phyloP scores from a whole-genome alignment of 2,329 filamentous ascomycete genomes.

The Lasiodiplodia sp. region DNA sequence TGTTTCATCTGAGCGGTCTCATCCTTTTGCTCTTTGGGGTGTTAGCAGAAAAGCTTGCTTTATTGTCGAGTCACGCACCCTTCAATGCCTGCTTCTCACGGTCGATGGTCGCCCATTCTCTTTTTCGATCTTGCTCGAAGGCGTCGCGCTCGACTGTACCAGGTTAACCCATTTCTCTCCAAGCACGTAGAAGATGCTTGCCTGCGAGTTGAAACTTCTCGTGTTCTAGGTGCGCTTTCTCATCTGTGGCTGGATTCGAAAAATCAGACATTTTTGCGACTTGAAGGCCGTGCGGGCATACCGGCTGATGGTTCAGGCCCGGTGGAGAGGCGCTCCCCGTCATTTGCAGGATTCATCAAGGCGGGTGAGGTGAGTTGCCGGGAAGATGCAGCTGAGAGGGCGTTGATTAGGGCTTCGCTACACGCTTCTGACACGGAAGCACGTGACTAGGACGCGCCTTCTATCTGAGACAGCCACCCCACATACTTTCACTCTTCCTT shows the following conservation, averaged over 20 bases:
- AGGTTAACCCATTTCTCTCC: background rate
- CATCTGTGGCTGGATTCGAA: background rate
- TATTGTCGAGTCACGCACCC: background rate
- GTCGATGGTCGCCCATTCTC: background rate
- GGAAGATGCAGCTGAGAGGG: background rate
- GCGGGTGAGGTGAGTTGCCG: background rate
- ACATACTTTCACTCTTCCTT: too few relatives aligned
- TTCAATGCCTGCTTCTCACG: background rate
- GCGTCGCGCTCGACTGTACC: background rate
- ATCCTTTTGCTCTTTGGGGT: background rate
- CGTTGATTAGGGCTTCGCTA: background rate
- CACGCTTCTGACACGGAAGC: background rate
- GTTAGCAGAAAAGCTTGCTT: background rate
- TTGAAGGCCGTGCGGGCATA: background rate
- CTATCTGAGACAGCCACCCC: too few relatives aligned
- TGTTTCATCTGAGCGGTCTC: background rate
- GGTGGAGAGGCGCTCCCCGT: background rate
- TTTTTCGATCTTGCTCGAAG: background rate
- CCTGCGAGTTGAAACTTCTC: background rate
- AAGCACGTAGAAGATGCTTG: background rate
- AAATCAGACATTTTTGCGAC: too few relatives aligned
- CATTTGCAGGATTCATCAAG: background rate
- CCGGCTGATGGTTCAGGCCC: background rate
- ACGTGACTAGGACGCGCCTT: background rate
- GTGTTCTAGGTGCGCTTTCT: conserved; percentile 4